phyloP scores from a whole-genome alignment of 164 flowering plant genomes.

The Akebia trifoliata region DNA sequence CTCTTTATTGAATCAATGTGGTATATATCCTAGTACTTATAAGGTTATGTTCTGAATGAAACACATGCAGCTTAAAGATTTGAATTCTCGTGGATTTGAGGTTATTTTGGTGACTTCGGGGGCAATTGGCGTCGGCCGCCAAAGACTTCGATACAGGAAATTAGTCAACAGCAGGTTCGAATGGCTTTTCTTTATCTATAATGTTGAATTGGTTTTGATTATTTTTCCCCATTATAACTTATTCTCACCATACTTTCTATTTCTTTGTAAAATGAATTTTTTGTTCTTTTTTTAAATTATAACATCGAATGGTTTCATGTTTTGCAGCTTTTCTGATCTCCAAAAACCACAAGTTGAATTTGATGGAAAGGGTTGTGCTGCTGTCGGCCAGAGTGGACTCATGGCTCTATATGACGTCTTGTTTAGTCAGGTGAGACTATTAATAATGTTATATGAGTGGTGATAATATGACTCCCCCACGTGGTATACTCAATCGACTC shows the following conservation, averaged over 20 bases:
- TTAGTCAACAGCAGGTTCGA: constrained; percentile 94
- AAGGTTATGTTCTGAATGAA: neutral
- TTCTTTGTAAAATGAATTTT: no score
- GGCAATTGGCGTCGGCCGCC: constrained; percentile 98
- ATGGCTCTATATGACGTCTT: constrained; percentile 92
- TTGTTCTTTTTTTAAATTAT: no score
- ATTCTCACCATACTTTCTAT: no score
- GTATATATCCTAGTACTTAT: neutral
- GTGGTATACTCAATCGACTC: no score
- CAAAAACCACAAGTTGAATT: constrained; percentile 92
- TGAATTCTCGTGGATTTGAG: constrained; percentile 69
- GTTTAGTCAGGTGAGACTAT: constrained; percentile 74
- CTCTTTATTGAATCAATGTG: no score
- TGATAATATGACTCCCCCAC: no score
- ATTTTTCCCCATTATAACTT: no score
- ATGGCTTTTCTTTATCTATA: neutral
- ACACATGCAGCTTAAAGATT: constrained; percentile 64
- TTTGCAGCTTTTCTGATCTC: constrained; percentile 87
- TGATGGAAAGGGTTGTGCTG: constrained; percentile 98
- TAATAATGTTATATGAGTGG: no score
- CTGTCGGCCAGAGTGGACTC: constrained; percentile 94
- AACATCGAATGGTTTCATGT: no score
- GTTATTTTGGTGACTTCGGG: constrained; percentile 94
- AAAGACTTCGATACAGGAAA: constrained; percentile 78
- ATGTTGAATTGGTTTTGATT: neutral